phyloP scores from a whole-genome alignment of 805 yeast species.

The Candida qinlingensis region DNA sequence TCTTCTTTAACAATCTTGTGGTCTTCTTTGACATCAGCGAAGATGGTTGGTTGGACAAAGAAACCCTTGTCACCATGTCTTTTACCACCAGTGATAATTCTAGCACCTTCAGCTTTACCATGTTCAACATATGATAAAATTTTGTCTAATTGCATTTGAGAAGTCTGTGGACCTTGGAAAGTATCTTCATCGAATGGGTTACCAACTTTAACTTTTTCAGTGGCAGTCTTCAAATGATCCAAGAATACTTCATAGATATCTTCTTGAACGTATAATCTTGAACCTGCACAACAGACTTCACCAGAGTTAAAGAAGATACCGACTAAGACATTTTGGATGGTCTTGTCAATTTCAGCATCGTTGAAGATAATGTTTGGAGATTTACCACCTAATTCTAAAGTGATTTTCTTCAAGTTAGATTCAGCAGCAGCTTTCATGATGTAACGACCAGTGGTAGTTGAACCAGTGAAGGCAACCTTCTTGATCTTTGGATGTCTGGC shows the following conservation, averaged over 20 bases:
- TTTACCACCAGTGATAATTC: conserved; percentile 12
- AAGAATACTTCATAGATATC: conserved; percentile 8
- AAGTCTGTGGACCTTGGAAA: conserved; percentile 14
- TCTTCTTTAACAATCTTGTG: conserved; percentile 13
- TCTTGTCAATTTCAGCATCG: conserved; percentile 12
- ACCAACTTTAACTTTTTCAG: conserved; percentile 12
- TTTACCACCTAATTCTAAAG: conserved; percentile 13
- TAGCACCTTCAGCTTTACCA: conserved; percentile 12
- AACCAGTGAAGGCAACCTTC: conserved; percentile 14
- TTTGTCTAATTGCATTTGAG: conserved; percentile 10
- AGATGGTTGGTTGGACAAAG: conserved; percentile 11
- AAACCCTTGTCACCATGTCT: conserved; percentile 11
- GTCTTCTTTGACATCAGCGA: conserved; percentile 11
- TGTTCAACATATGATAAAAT: conserved; percentile 9
- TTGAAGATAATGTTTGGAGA: conserved; percentile 13
- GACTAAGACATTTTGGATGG: conserved; percentile 9
- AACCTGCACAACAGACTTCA: conserved; percentile 13
- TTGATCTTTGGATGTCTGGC: conserved; percentile 12
- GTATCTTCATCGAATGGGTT: conserved; percentile 12
- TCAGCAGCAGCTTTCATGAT: conserved; percentile 13
- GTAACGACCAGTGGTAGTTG: conserved; percentile 13
- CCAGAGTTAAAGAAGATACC: conserved; percentile 14
- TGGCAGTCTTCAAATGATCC: conserved; percentile 8
- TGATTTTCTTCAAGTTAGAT: conserved; percentile 12
- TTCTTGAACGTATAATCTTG: conserved; percentile 12